Conservation (phyloP, 176 grass and related monocot genomes). For the Carex cristatella region DNA sequence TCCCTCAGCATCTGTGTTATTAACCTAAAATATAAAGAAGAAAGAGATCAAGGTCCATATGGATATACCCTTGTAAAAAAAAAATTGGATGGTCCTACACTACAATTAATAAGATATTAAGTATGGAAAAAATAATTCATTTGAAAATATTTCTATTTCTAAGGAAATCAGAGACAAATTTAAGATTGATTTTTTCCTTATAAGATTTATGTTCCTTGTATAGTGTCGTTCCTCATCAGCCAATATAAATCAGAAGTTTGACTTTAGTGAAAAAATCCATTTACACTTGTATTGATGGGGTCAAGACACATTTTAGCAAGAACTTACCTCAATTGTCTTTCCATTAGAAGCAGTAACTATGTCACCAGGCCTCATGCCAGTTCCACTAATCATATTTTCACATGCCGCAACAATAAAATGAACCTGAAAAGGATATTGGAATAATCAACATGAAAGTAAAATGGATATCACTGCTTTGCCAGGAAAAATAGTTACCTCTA, state of each 20-base stretch:
- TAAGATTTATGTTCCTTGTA: neutral
- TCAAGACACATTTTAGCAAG: constrained; percentile 4
- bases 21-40: constrained; percentile 47
- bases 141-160: neutral
- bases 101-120: neutral
- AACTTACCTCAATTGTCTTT: constrained; percentile 87
- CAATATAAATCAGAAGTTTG: neutral
- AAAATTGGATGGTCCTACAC: neutral
- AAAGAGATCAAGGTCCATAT: neutral
- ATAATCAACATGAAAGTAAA: neutral
- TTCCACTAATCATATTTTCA: constrained; percentile 99
- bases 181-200: neutral
- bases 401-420: constrained; percentile 98
- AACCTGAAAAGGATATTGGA: constrained; percentile 39
- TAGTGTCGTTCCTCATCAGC: neutral
- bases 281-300: neutral
- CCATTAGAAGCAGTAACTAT: constrained; percentile 96
- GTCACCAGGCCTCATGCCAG: constrained; percentile 97
- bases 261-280: neutral
- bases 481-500: constrained; percentile 56
- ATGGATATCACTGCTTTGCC: neutral
- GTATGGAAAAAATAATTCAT: neutral
- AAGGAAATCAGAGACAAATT: neutral
- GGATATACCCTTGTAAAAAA: neutral
- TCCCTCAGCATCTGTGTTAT: constrained; percentile 97